A percentile compares a stretch with the other conserved stretches of the same genome.
phyloP scores from a whole-genome alignment of 306 rosid species.

The Notholithocarpus densiflorus region DNA sequence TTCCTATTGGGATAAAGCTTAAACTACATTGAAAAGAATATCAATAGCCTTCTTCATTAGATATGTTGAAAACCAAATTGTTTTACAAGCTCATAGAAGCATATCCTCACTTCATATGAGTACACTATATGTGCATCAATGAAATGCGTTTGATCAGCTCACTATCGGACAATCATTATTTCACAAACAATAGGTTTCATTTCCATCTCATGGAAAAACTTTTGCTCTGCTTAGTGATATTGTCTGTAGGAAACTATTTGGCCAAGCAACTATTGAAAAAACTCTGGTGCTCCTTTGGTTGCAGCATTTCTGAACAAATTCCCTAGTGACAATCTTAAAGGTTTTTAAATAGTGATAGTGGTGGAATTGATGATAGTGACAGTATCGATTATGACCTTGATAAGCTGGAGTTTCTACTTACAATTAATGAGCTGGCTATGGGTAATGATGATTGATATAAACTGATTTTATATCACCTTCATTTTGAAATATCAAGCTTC shows the following conservation, averaged over 20 bases:
- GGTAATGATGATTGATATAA: neutral
- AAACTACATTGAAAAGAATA: neutral
- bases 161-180: neutral
- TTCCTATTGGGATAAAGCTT: neutral
- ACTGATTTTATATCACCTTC: neutral
- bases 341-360: neutral
- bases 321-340: neutral
- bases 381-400: neutral
- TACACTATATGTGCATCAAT: neutral
- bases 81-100: neutral
- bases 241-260: neutral
- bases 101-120: neutral
- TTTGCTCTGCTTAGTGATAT: neutral
- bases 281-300: neutral
- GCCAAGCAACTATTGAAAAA: neutral
- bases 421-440: neutral
- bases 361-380: neutral
- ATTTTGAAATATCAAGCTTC: neutral
- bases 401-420: neutral
- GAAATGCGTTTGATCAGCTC: neutral
- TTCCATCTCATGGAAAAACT: neutral
- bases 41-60: neutral
- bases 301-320: neutral
- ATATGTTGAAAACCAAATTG: neutral
- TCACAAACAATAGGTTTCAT: neutral